phyloP scores from a whole-genome alignment of 495 filamentous ascomycete species.

The Bacidia rubella region DNA sequence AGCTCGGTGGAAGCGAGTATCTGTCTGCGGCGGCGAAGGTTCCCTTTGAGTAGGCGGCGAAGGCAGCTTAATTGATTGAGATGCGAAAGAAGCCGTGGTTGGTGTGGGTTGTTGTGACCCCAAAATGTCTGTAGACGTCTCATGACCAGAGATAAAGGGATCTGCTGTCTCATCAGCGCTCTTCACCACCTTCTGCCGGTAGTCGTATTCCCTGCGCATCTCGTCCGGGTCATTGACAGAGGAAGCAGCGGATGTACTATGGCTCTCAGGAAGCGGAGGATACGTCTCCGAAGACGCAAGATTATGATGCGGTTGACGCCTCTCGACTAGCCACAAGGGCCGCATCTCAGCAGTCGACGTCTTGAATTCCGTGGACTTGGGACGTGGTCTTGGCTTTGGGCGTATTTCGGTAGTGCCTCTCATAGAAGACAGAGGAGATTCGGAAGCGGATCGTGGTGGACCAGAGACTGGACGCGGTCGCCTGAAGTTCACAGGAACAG shows the following conservation, averaged over 20 bases:
- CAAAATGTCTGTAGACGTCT: constrained; percentile 16
- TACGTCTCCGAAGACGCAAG: constrained; percentile 26
- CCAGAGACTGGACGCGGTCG: constrained; percentile 30
- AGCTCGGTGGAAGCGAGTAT: background rate
- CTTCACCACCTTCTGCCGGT: background rate
- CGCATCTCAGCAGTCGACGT: constrained; percentile 33
- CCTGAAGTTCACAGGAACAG: constrained; percentile 36
- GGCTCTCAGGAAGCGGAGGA: constrained; percentile 38
- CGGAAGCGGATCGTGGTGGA: constrained; percentile 25
- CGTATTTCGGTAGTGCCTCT: constrained; percentile 22
- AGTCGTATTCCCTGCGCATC: background rate
- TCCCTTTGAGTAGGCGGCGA: background rate
- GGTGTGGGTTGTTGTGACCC: constrained; percentile 29
- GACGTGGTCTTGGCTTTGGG: constrained; percentile 24
- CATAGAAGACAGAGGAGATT: constrained; percentile 18
- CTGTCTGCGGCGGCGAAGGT: background rate
- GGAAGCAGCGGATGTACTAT: constrained; percentile 29
- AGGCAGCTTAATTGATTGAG: background rate
- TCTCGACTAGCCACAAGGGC: constrained; percentile 37
- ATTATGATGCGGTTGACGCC: constrained; percentile 31
- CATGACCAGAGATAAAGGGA: background rate
- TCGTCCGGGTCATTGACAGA: constrained; percentile 28
- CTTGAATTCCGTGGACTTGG: constrained; percentile 34
- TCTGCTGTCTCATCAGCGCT: background rate
- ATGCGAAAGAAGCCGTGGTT: constrained; percentile 20